Conservation (phyloP, 495 filamentous ascomycete genomes). For the Aspergillus cristatus region DNA sequence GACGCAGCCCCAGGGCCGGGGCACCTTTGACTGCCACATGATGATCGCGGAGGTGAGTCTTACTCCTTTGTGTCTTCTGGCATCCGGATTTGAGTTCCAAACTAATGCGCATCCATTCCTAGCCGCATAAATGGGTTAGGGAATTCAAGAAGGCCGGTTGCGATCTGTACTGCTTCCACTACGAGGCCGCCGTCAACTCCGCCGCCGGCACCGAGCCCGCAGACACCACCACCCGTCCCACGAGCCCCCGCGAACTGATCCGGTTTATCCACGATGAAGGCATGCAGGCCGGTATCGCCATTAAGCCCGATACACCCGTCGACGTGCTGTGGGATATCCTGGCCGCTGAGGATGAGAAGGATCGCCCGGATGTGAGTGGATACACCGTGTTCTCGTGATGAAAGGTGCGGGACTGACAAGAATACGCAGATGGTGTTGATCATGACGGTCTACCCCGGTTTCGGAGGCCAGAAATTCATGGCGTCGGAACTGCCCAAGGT, state of each 20-base stretch:
- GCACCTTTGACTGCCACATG: constrained; percentile 99
- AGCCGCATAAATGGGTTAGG: constrained; percentile 97
- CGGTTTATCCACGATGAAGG: constrained; percentile 79
- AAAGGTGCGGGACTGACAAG: too few relatives aligned
- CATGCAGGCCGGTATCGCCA: constrained; percentile 87
- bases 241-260: constrained; percentile 76
- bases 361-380: constrained; percentile 77
- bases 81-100: not conserved
- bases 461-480: constrained; percentile 99
- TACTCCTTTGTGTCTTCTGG: too few relatives aligned
- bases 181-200: constrained; percentile 84
- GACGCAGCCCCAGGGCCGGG: constrained; percentile 50
- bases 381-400: constrained; percentile 2
- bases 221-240: constrained; percentile 51
- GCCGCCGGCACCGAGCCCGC: constrained; percentile 75
- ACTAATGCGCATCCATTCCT: constrained; percentile 1
- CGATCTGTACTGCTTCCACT: constrained; percentile 98
- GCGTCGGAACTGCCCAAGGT: constrained; percentile 92
- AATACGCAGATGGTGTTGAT: constrained; percentile 81
- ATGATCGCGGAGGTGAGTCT: constrained; percentile 86
- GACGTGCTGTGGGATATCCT: constrained; percentile 88
- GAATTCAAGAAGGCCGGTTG: constrained; percentile 91
- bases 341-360: constrained; percentile 56
- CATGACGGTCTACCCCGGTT: constrained; percentile 97
- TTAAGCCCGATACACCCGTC: constrained; percentile 86